Percentiles rank a stretch among this genome's conserved stretches.
These are phyloP conservation scores for Aspergillus funiculosus DNA, from an alignment of 495 filamentous ascomycete species.

Conservation along the genomic window DNA sequence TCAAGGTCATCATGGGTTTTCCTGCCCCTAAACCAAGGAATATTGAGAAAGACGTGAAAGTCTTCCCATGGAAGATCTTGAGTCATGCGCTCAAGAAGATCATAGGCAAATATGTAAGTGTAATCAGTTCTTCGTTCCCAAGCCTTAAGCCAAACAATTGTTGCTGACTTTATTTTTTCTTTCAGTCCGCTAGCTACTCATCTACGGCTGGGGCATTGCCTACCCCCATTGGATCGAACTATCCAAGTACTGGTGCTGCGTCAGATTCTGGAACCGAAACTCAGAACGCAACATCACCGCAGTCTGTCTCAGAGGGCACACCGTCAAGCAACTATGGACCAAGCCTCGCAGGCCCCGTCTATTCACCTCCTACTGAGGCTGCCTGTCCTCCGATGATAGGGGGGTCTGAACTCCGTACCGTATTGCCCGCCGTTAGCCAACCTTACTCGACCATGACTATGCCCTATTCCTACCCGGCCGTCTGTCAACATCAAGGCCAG, in stretches of 20 bases:
- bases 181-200: conserved; percentile 48
- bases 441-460: conserved; percentile 29
- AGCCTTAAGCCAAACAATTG: neutral
- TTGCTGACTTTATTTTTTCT: conserved; percentile 11
- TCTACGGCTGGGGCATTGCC: conserved; percentile 44
- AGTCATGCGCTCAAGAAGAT: conserved; percentile 86
- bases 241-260: conserved; percentile 33
- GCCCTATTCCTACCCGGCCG: conserved; percentile 32
- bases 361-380: conserved; percentile 26
- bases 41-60: conserved; percentile 98
- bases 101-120: conserved; percentile 90
- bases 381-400: conserved; percentile 20
- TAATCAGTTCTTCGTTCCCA: neutral
- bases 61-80: conserved; percentile 89
- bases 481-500: conserved; percentile 31
- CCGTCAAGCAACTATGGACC: conserved; percentile 30
- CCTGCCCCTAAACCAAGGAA: conserved; percentile 89
- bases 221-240: conserved; percentile 35
- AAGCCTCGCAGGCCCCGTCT: conserved; percentile 23
- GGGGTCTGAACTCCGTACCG: conserved; percentile 31
- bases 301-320: conserved; percentile 38
- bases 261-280: conserved; percentile 41
- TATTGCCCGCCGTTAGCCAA: conserved; percentile 30
- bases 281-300: conserved; percentile 38
- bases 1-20: conserved; percentile 99